These are phyloP conservation scores for Jacaranda copaia DNA, from an alignment of 257 asterid genomes.

Conservation along the genomic window DNA sequence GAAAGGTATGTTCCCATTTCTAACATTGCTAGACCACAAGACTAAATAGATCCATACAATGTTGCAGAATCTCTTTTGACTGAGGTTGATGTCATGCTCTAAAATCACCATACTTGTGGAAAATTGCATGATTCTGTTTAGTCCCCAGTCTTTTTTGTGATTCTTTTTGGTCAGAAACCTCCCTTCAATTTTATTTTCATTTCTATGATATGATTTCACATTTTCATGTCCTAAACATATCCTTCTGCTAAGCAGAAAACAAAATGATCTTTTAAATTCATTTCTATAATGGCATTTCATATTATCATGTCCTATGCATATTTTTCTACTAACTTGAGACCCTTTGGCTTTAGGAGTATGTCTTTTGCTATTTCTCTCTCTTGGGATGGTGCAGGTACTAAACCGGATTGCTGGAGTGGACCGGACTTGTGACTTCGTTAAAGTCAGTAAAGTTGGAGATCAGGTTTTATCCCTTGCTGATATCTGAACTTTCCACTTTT, in stretches of 20 bases:
- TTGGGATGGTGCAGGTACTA: conserved; percentile 54
- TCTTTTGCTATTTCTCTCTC: conserved; percentile 12
- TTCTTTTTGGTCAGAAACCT: conserved; percentile 1
- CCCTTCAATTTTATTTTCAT: not conserved
- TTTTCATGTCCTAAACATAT: not conserved
- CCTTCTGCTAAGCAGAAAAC: conserved; percentile 6
- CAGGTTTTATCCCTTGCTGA: not conserved
- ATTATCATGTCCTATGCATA: not conserved
- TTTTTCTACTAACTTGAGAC: not conserved
- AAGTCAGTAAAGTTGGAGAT: conserved; percentile 57
- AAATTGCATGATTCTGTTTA: not conserved
- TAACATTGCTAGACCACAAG: conserved; percentile 1
- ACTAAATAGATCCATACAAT: not conserved
- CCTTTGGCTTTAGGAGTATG: not conserved
- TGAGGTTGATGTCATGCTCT: not conserved
- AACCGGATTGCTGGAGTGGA: conserved; percentile 81
- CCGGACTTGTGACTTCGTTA: conserved; percentile 79
- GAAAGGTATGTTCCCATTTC: conserved; percentile 62
- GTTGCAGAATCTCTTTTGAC: not conserved
- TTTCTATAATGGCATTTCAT: not conserved
- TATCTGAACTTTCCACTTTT: conserved; percentile 13
- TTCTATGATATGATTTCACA: not conserved
- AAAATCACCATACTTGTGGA: not conserved
- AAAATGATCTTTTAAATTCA: not conserved
- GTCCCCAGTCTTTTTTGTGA: no score